Evolutionary conservation across 352 stramenopile genomes (phyloP).

Genomic region (Phytophthora hybrid): DNA sequence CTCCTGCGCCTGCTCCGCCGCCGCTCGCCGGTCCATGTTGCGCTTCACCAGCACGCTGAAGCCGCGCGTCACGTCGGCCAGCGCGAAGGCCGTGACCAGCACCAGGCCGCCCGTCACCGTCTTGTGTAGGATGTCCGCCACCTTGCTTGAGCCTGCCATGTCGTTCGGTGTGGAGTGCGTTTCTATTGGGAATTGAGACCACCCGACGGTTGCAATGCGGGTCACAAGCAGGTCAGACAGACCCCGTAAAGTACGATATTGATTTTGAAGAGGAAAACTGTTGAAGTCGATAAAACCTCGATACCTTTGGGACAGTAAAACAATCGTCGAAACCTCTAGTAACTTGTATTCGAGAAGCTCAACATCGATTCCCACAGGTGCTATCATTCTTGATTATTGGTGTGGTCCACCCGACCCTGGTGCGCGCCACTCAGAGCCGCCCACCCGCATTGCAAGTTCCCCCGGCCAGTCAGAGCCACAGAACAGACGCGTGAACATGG

Average conservation of each 20-base stretch:
- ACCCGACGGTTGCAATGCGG: not conserved
- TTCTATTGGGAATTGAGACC: conserved; percentile 21
- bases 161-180: conserved; percentile 13
- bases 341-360: not conserved
- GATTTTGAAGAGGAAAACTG: not conserved
- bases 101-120: conserved; percentile 80
- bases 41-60: conserved; percentile 84
- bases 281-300: conserved; percentile 1
- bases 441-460: conserved; percentile 28
- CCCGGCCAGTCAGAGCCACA: conserved; percentile 34
- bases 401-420: conserved; percentile 18
- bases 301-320: too few species aligned
- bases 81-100: conserved; percentile 64
- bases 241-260: not conserved
- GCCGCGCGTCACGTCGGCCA: conserved; percentile 82
- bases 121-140: conserved; percentile 86
- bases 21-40: conserved; percentile 72
- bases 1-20: conserved; percentile 29
- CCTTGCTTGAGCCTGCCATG: conserved; percentile 38
- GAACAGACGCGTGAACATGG: conserved; percentile 55
- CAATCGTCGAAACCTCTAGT: not conserved
- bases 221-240: conserved; percentile 8
- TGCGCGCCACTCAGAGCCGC: conserved; percentile 25
- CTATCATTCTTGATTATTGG: conserved; percentile 10
- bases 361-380: conserved; percentile 13